phyloP scores from a whole-genome alignment of 2,329 filamentous ascomycete genomes.

The Beauveria sp. region DNA sequence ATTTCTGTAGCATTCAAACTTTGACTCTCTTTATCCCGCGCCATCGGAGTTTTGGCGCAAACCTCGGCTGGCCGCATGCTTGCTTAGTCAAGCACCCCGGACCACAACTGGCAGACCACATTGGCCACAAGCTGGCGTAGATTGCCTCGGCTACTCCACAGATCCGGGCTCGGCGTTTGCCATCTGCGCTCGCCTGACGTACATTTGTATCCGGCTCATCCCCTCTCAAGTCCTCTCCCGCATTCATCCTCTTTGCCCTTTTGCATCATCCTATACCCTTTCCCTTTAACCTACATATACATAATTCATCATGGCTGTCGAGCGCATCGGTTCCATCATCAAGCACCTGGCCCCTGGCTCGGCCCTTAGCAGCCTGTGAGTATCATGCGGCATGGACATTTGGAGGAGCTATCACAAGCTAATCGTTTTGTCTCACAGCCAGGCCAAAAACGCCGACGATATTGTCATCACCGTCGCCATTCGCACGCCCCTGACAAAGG shows the following conservation, averaged over 20 bases:
- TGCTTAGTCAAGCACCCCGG: constrained; percentile 7
- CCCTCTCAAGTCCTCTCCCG: background rate
- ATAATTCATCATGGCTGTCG: constrained; percentile 60
- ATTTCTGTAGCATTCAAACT: background rate
- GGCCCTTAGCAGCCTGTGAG: constrained; percentile 71
- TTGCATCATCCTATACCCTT: constrained; percentile 1
- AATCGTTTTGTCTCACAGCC: constrained; percentile 42
- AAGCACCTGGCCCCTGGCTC: constrained; percentile 74
- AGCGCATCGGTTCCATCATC: constrained; percentile 80
- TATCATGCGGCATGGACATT: constrained; percentile 4
- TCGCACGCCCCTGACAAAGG: constrained; percentile 84
- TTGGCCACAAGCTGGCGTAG: background rate
- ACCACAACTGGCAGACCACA: background rate
- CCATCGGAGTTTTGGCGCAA: constrained; percentile 6
- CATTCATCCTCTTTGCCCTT: background rate
- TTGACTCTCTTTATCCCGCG: background rate
- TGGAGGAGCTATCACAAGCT: constrained; percentile 5
- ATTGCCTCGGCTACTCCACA: constrained; percentile 27
- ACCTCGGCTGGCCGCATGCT: background rate
- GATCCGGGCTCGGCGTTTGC: constrained; percentile 9
- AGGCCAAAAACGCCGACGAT: constrained; percentile 89
- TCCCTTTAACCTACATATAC: background rate
- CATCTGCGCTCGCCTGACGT: background rate
- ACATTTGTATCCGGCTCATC: constrained; percentile 6
- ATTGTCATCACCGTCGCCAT: constrained; percentile 91